Percentiles rank a stretch among this genome's conserved stretches.
phyloP scores from a whole-genome alignment of 139 green algal species.

The Picochlorum sp. region DNA sequence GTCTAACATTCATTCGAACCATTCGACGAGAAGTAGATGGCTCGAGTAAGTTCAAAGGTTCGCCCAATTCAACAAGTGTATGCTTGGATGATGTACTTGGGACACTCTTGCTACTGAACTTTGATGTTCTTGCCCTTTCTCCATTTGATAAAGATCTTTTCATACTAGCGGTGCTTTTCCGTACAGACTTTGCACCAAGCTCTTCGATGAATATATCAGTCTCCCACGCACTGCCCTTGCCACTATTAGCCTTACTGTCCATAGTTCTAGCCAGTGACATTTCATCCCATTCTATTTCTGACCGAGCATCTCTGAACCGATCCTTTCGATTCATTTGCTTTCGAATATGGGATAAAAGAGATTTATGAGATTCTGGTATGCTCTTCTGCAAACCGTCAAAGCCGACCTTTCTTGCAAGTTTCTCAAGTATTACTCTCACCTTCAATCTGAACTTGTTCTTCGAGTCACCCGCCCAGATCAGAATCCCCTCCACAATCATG shows the following conservation, averaged over 20 bases:
- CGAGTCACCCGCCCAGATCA: constrained; percentile 82
- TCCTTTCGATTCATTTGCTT: constrained; percentile 53
- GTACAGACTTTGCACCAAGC: constrained; percentile 23
- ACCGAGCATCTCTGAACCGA: constrained; percentile 19
- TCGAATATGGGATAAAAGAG: constrained; percentile 82
- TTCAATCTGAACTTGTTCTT: constrained; percentile 97
- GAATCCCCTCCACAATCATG: constrained; percentile 72
- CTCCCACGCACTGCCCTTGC: constrained; percentile 46
- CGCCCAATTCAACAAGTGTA: constrained; percentile 11
- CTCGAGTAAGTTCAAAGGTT: constrained; percentile 83
- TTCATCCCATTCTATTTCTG: constrained; percentile 24
- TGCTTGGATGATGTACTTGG: background rate
- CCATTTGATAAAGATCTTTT: background rate
- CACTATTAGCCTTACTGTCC: constrained; percentile 1
- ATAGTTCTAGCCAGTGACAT: background rate
- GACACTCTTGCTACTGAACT: constrained; percentile 1
- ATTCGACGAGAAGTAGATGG: constrained; percentile 22
- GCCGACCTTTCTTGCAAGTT: constrained; percentile 69
- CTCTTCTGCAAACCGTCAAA: constrained; percentile 63
- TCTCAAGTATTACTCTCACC: constrained; percentile 82
- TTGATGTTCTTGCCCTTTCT: constrained; percentile 1
- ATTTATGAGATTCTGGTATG: constrained; percentile 62
- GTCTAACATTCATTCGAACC: constrained; percentile 5
- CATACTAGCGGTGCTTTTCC: background rate
- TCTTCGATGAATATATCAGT: constrained; percentile 64